Base-by-base conservation (phyloP, 768 basidiomycete species). In the Pleurotus eryngii region DNA sequence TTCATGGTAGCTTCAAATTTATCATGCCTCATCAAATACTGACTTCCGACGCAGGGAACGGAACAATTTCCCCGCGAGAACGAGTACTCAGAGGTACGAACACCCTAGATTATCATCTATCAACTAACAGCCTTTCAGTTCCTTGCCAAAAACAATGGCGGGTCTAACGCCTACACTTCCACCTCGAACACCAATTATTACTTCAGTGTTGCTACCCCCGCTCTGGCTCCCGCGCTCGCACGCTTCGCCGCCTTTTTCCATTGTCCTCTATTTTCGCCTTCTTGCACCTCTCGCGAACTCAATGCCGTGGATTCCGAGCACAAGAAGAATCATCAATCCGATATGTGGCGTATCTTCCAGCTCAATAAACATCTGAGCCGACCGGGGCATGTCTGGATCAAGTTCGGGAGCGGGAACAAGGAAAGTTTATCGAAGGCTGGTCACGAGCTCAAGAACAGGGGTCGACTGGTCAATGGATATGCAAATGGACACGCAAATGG, bases 291-390 rank as follows among this genome's bases (percentile, higher is more conserved):
- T 24, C 84, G 94, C 30, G 96, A 99, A 73, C 79, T 97, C 60
- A 94, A 94, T 63, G 96, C 97, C 1, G 95, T 99, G 42, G 89
- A 99, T 69, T 96, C 93, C 0, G 97, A 99, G 69, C 88, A 98
- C 78, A 92, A 93, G 75, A 96, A 97, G 76, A 99, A 98, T 68
- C 83, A 90, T 47, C 95, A 96, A 68, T 75, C 80, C 2, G 94
- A 98, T 67, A 76, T 87, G 65, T 95, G 94, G 90, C 85, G 96
- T n/a, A 85, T 95, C 57, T 98, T 90, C 72, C 96, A 99, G 70
- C 73, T 98, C 22, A 92, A 90, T 72, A 98, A 98, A 70, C 81
- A 88, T 63, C 82, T 96, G 49, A 87, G 85, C 57, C 85, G 84
- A 63, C 76, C 77, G 2, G 90, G 86, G 4, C 94, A 96, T 69